phyloP scores from a whole-genome alignment of 2,329 filamentous ascomycete genomes.

The Amesomyces nigricolor region DNA sequence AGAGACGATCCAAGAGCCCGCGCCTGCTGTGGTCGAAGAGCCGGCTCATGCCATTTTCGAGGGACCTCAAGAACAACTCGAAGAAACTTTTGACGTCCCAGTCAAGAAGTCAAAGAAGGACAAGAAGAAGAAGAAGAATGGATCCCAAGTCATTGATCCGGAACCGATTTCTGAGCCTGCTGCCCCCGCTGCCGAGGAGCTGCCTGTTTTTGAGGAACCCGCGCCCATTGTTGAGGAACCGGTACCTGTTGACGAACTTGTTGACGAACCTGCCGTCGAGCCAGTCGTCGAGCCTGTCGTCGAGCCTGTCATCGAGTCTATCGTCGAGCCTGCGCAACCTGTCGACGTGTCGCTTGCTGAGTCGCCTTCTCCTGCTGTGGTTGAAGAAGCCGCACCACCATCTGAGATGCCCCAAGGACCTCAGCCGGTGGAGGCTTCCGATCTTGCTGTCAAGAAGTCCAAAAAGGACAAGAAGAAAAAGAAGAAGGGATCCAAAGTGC shows the following conservation, averaged over 20 bases:
- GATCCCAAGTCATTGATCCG: not conserved
- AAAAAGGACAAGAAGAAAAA: constrained; percentile 30
- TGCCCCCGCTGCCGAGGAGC: not conserved
- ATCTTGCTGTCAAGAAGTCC: constrained; percentile 27
- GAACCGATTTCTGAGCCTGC: not conserved
- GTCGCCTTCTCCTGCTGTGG: not conserved
- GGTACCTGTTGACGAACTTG: not conserved
- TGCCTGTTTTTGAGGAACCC: not conserved
- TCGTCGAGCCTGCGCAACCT: not conserved
- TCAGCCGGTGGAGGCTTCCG: not conserved
- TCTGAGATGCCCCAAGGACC: not conserved
- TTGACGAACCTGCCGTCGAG: not conserved
- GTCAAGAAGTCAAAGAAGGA: constrained; percentile 28
- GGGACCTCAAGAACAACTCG: constrained; percentile 4
- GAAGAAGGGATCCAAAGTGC: not conserved
- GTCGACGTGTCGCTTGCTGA: not conserved
- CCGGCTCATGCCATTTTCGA: not conserved
- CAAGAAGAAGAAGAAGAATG: constrained; percentile 31
- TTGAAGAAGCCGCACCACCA: not conserved
- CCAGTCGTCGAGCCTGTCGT: not conserved
- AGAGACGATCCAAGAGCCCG: not conserved
- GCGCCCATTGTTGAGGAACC: not conserved
- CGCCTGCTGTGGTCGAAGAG: not conserved
- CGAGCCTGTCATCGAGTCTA: not conserved
- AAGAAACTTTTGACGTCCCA: constrained; percentile 21